Conservation (phyloP, 2,329 filamentous ascomycete species). For the Pseudogymnoascus sp. region DNA sequence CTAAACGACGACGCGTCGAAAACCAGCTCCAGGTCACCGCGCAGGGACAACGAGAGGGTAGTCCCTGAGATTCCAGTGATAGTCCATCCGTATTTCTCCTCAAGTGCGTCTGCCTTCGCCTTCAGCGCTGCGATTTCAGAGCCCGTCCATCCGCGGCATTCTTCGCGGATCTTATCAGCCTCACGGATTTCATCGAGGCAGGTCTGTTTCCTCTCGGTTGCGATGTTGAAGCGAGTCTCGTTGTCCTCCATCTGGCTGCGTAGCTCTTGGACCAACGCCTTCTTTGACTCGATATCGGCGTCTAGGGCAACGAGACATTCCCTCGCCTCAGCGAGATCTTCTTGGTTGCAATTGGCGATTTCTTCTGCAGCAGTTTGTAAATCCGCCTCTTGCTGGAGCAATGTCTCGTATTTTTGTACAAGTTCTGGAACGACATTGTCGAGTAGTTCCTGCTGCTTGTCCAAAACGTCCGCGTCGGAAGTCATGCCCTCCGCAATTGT, state of each 20-base stretch:
- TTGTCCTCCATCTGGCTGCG: constrained; percentile 61
- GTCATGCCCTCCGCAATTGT: constrained; percentile 72
- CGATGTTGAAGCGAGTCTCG: constrained; percentile 54
- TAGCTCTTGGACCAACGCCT: constrained; percentile 57
- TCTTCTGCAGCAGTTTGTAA: constrained; percentile 68
- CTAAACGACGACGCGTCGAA: constrained; percentile 62
- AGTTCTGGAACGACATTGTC: constrained; percentile 61
- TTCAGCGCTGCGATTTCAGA: constrained; percentile 75
- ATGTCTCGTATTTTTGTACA: constrained; percentile 49
- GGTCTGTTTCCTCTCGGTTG: constrained; percentile 59
- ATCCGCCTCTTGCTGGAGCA: constrained; percentile 58
- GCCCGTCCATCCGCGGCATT: constrained; percentile 82
- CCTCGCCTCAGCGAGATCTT: constrained; percentile 69
- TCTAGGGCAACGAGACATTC: constrained; percentile 59
- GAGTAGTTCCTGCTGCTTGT: constrained; percentile 62
- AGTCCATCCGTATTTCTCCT: constrained; percentile 63
- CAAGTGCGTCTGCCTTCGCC: constrained; percentile 58
- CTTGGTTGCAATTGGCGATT: constrained; percentile 71
- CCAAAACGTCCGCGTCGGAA: constrained; percentile 60
- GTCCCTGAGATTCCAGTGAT: constrained; percentile 58
- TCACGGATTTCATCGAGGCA: constrained; percentile 69
- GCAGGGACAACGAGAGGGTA: constrained; percentile 66
- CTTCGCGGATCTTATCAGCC: constrained; percentile 76
- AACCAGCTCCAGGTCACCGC: constrained; percentile 63
- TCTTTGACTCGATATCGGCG: constrained; percentile 63